Percentiles rank a stretch among this genome's conserved stretches.
Conservation (phyloP, 2,329 filamentous ascomycete species). For the Coniochaeta sp. region DNA sequence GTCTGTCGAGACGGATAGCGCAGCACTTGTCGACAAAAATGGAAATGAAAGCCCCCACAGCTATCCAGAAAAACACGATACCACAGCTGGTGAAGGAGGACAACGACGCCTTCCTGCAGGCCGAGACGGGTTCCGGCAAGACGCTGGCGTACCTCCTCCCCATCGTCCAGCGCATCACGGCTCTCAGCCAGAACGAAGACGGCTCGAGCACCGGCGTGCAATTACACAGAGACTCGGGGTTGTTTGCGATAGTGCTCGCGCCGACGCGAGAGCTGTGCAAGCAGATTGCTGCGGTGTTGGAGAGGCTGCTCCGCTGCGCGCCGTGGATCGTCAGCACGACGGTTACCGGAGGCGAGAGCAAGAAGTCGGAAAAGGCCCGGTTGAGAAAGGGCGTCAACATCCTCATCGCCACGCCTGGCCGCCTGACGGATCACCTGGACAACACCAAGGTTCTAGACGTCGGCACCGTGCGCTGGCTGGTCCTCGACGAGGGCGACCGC, state of each 20-base stretch:
- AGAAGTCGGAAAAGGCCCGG: constrained; percentile 82
- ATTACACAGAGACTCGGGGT: constrained; percentile 75
- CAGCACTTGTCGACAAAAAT: constrained; percentile 80
- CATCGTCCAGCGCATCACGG: constrained; percentile 80
- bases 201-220: constrained; percentile 34
- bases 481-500: constrained; percentile 94
- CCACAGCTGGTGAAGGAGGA: constrained; percentile 72
- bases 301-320: constrained; percentile 77
- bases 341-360: constrained; percentile 63
- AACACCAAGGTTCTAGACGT: constrained; percentile 87
- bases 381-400: constrained; percentile 93
- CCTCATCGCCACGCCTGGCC: constrained; percentile 86
- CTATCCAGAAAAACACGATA: constrained; percentile 87
- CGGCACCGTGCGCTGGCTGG: constrained; percentile 83
- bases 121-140: constrained; percentile 95
- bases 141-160: constrained; percentile 93
- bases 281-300: constrained; percentile 83
- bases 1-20: constrained; percentile 73
- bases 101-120: constrained; percentile 90
- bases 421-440: constrained; percentile 84
- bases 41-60: constrained; percentile 81
- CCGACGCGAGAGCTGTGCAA: constrained; percentile 92
- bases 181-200: constrained; percentile 55
- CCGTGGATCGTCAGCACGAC: constrained; percentile 93
- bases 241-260: constrained; percentile 91